Evolutionary conservation across 495 filamentous ascomycete species (phyloP), one percentile per base, ranked within the genome.

Genomic region (Penicillium flavigenum): DNA sequence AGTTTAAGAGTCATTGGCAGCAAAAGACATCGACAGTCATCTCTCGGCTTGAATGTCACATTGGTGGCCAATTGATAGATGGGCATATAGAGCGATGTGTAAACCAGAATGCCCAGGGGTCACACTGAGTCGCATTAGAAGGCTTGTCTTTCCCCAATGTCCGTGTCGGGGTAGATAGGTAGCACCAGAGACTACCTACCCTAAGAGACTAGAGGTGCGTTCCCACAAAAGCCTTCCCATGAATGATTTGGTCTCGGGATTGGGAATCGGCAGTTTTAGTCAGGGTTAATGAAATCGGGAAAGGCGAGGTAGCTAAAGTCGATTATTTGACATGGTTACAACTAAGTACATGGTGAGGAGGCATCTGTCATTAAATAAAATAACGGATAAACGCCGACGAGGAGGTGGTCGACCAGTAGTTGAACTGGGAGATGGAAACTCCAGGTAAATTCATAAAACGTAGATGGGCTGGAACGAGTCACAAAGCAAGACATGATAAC

Each of bases 261-360:
- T 38, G 36, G 7, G 36, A 17, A 39, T 39, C n/a, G n/a, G 36
- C 36, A 8, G 0, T 17, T 39, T 39, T 1, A 17, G 16, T 17
- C 7, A 9, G 7, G 3, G 19, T 24, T 44, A 5, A 44, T 24
- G 42, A 44, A 22, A 20, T 14, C 10, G 20, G 42, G 29, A 16
- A 49, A 22, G 36, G 6, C 12, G 39, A 51, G 12, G 49, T 45
- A 12, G 34, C 22, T 54, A 20, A 17, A 27, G 53, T 59, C 16
- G 42, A 63, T 60, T 63, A 64, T 68, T 19, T 57, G 54, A 65
- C 61, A 60, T 54, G 42, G 60, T 67, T 64, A 71, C 54, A 65
- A 34, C 55, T 70, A 70, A 63, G 55, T 75, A 75, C 70, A 73
- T 66, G 53, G 56, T 61, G 64, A 62, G 68, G 69, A 76, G 22